Percentiles rank a stretch among this genome's conserved stretches.
Evolutionary conservation across 163 green algal species (phyloP).

Genomic region (Scenedesmus sp.): DNA sequence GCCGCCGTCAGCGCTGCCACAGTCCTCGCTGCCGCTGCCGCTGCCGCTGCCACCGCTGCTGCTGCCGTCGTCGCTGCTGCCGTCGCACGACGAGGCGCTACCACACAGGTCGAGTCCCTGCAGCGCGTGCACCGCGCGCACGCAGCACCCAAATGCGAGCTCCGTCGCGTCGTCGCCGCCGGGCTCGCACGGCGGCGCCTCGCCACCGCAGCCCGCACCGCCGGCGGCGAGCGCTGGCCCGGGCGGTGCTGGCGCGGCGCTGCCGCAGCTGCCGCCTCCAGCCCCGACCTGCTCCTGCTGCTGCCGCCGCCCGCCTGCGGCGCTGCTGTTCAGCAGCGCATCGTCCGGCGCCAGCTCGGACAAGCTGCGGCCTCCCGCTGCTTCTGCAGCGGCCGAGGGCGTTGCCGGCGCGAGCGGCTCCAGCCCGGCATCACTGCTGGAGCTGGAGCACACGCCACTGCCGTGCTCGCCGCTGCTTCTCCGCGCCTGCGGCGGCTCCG

Average conservation of each 20-base stretch:
- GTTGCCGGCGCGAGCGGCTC: slow-evolving; percentile 18
- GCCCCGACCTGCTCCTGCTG: not conserved
- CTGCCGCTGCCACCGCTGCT: too few species aligned
- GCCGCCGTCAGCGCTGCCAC: not conserved
- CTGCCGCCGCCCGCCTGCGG: not conserved
- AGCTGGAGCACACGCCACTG: not conserved
- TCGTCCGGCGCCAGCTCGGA: too few species aligned
- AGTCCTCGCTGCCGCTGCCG: too few species aligned
- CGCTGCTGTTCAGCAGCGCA: not conserved
- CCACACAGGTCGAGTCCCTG: slow-evolving; percentile 60
- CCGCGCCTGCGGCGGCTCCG: slow-evolving; percentile 15
- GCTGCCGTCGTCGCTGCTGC: not conserved
- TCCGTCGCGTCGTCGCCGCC: slow-evolving; percentile 28
- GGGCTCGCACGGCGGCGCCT: too few species aligned
- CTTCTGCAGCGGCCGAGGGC: slow-evolving; percentile 22
- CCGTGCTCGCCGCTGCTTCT: not conserved
- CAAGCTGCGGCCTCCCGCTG: not conserved
- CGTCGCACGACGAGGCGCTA: not conserved
- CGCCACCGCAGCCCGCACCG: too few species aligned
- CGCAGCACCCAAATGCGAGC: slow-evolving; percentile 70
- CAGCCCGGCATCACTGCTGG: not conserved
- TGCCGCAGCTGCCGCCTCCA: not conserved
- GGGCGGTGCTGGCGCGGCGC: too few species aligned
- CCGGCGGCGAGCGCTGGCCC: too few species aligned
- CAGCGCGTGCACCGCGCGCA: slow-evolving; percentile 64